A percentile compares a stretch with the other conserved stretches of the same genome.
Evolutionary conservation across 202 grass and related monocot species (phyloP).

Genomic region (Digitaria exilis): DNA sequence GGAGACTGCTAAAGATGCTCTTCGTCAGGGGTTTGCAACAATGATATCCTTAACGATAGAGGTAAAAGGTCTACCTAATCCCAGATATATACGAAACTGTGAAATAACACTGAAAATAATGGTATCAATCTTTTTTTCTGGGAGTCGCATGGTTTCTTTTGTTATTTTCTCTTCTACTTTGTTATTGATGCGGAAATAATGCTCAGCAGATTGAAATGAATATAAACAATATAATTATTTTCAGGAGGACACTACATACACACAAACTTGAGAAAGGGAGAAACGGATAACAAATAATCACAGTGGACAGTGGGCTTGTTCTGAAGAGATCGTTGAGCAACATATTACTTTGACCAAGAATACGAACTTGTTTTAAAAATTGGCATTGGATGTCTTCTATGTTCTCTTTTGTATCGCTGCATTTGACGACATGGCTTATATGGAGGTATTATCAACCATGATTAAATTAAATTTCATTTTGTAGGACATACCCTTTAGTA

Average conservation of each 20-base stretch:
- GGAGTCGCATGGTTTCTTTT: too few relatives aligned
- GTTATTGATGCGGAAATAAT: too few relatives aligned
- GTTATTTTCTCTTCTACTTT: too few relatives aligned
- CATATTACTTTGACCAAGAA: not conserved
- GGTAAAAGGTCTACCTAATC: too few relatives aligned
- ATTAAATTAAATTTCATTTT: not conserved
- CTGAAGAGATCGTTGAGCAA: slow-evolving; percentile 23
- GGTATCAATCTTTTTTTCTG: too few relatives aligned
- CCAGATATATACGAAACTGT: too few relatives aligned
- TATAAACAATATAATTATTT: slow-evolving; percentile 15
- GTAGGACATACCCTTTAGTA: not conserved
- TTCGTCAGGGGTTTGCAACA: too few relatives aligned
- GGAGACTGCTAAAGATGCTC: too few relatives aligned
- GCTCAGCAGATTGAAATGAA: not conserved
- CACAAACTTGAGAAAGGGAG: slow-evolving; percentile 32
- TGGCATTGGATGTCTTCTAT: slow-evolving; percentile 70
- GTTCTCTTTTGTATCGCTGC: slow-evolving; percentile 53
- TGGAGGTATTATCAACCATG: slow-evolving; percentile 40
- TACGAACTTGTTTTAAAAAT: slow-evolving; percentile 58
- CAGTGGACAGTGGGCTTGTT: slow-evolving; percentile 6
- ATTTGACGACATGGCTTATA: slow-evolving; percentile 75
- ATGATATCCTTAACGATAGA: too few relatives aligned
- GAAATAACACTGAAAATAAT: too few relatives aligned
- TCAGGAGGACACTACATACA: slow-evolving; percentile 73
- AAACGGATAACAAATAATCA: slow-evolving; percentile 16